Base-by-base conservation (phyloP, 768 basidiomycete genomes). In the Sutorius australiensis region DNA sequence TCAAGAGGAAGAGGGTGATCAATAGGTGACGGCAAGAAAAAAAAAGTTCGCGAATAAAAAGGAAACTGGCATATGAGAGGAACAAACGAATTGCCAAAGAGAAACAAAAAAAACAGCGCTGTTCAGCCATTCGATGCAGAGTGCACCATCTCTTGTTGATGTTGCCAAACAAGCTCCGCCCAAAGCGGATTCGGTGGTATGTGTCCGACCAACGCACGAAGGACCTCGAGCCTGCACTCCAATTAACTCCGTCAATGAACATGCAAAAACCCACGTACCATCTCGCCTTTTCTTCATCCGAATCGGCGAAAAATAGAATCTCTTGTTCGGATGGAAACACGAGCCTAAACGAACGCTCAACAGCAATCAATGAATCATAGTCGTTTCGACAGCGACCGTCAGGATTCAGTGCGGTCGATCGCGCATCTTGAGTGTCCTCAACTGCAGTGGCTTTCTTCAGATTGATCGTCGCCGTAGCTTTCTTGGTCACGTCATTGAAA, bases 171-270 rank as follows among this genome's bases (percentile, higher is more conserved):
- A 36, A 95, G 74, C 73, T 95, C 94, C 3, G 87, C 94, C 94
- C 94, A 97, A 12, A 97, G 73, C 3, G 92, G 92, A 67, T 95
- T 91, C 3, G 90, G 88, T 9, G 94, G 94, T 60, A 97, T 93
- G 53, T 84, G 86, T 8, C 92, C 92, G 54, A 95, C 83, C 34
- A 95, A 76, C 0, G 91, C 89, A 46, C 81, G 80, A 11, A 97
- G 76, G 7, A 95, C 86, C 59, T 90, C 84, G 57, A 97, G 75
- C 94, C 94, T 97, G 65, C 8, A 60, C 27, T 45, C 16, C 31
- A 45, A 24, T 24, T 24, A 24, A 24, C 24, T 46, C 16, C 33
- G 14, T 64, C 33, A 59, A 19, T 0, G 5, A 38, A 8, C 30
- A 32, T 3, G 14, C 10, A 24, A 16, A 5, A 32, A 38, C 32